Percentiles rank a stretch among this genome's conserved stretches.
These are phyloP conservation scores for Hebeloma cylindrosporum DNA, from an alignment of 768 basidiomycete species.

Conservation along the genomic window DNA sequence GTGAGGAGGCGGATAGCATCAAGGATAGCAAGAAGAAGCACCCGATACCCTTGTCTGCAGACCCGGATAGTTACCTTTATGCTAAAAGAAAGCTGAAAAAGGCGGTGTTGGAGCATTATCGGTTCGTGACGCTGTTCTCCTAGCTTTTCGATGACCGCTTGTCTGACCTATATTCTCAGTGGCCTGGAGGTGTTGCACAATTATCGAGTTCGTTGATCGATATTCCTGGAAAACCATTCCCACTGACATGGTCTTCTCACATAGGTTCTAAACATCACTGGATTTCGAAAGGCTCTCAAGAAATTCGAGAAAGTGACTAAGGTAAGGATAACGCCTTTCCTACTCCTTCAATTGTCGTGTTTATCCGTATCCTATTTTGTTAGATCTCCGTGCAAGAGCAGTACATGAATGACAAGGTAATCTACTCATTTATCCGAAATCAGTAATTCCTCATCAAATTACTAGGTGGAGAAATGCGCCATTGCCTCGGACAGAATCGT, in stretches of 20 bases:
- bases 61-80: conserved; percentile 77
- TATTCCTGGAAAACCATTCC: background rate
- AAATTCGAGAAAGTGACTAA: conserved; percentile 83
- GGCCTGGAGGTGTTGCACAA: conserved; percentile 84
- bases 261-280: conserved; percentile 84
- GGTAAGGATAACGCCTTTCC: conserved; percentile 33
- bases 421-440: background rate
- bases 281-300: conserved; percentile 83
- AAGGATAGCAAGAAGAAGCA: background rate
- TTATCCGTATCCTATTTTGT: background rate
- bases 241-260: background rate
- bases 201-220: conserved; percentile 62
- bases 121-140: conserved; percentile 43
- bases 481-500: conserved; percentile 67
- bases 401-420: conserved; percentile 80
- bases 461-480: conserved; percentile 64
- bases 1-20: conserved; percentile 2
- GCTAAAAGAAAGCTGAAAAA: conserved; percentile 87
- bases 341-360: background rate
- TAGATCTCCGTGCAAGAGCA: conserved; percentile 70
- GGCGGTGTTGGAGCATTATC: conserved; percentile 83
- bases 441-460: background rate
- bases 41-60: conserved; percentile 34
- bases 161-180: conserved; percentile 33
- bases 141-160: background rate